Conservation (phyloP, 2,329 filamentous ascomycete genomes). For the Graphiopsis chlorocephala region DNA sequence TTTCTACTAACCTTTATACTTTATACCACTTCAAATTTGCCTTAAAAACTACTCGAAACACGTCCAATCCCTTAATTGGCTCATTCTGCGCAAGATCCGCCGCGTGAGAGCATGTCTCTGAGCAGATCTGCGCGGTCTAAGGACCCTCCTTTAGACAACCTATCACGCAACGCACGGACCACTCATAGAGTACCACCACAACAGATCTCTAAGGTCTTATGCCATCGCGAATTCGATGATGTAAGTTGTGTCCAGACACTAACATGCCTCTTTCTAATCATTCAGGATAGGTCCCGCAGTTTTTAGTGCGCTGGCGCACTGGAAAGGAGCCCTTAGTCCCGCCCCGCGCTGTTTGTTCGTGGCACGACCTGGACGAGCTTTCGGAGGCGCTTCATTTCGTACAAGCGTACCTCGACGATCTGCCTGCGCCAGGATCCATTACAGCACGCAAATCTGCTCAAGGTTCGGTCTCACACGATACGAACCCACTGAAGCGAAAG, state of each 20-base stretch:
- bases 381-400: slow-evolving; percentile 38
- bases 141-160: neutral
- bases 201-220: slow-evolving; percentile 28
- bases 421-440: neutral
- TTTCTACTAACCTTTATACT: neutral
- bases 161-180: slow-evolving; percentile 18
- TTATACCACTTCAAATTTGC: neutral
- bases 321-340: slow-evolving; percentile 15
- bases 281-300: slow-evolving; percentile 38
- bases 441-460: neutral
- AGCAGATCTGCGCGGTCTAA: neutral
- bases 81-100: neutral
- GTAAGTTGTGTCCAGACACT: slow-evolving; percentile 23
- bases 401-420: slow-evolving; percentile 42
- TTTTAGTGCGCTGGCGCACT: slow-evolving; percentile 42
- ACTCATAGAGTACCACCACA: slow-evolving; percentile 21
- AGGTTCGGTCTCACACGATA: neutral
- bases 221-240: slow-evolving; percentile 26
- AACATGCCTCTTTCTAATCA: slow-evolving; percentile 3
- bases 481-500: slow-evolving; percentile 27
- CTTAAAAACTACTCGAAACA: neutral
- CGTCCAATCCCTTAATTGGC: neutral
- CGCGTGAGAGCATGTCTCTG: neutral
- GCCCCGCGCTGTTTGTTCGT: slow-evolving; percentile 37
- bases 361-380: slow-evolving; percentile 45